These are phyloP conservation scores for Scutellaria galericulata DNA, from an alignment of 257 asterid species.

Conservation along the genomic window DNA sequence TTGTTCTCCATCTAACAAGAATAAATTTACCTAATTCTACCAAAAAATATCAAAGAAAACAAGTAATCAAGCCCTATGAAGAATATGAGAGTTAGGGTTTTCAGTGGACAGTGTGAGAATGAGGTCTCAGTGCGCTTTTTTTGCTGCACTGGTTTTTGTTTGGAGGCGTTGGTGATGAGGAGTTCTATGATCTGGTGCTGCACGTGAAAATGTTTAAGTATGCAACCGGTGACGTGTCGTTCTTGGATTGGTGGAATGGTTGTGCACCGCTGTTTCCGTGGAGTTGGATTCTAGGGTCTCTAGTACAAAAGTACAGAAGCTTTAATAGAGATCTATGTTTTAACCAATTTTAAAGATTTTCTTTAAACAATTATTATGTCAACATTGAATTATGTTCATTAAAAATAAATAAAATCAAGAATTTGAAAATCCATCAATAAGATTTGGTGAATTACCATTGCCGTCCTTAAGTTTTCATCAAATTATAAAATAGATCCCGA, in stretches of 20 bases:
- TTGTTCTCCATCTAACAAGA: constrained; percentile 47
- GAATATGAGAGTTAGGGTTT: constrained; percentile 52
- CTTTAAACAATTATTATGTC: too few species aligned
- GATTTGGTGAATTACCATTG: too few species aligned
- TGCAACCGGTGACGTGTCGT: constrained; percentile 40
- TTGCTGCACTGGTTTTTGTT: constrained; percentile 39
- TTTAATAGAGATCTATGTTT: not conserved
- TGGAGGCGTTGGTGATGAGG: constrained; percentile 45
- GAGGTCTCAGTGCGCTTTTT: constrained; percentile 37
- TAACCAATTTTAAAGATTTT: too few species aligned
- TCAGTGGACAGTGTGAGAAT: constrained; percentile 37
- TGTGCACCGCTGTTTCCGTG: not conserved
- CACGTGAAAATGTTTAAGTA: not conserved
- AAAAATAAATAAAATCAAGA: too few species aligned
- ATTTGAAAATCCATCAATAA: too few species aligned
- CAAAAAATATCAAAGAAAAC: constrained; percentile 5
- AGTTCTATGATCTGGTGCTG: constrained; percentile 18
- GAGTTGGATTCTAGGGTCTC: not conserved
- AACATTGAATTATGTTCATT: too few species aligned
- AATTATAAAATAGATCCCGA: too few species aligned
- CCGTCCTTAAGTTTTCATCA: too few species aligned
- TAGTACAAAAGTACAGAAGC: constrained; percentile 16
- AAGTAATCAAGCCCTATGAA: not conserved
- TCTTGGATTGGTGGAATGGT: not conserved
- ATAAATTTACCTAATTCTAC: not conserved